Percentiles rank a stretch among this genome's conserved stretches.
Conservation (phyloP, 164 flowering plant genomes). For the Platanus orientalis region DNA sequence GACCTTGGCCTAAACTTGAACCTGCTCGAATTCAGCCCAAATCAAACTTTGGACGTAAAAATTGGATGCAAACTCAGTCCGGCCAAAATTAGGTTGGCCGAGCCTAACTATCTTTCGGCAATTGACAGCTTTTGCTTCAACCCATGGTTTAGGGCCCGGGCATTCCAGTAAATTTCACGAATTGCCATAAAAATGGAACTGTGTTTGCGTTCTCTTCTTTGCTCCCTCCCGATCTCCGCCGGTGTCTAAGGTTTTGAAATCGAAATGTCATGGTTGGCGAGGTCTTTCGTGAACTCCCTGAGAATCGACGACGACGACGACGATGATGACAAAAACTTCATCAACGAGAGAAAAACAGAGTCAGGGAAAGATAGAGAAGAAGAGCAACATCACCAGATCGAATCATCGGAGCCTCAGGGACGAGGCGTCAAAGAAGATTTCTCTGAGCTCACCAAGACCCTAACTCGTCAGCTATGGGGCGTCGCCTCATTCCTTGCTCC, state of each 20-base stretch:
- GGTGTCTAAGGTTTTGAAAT: not conserved
- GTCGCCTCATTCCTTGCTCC: slow-evolving; percentile 94
- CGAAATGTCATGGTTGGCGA: slow-evolving; percentile 74
- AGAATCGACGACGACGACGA: slow-evolving; percentile 38
- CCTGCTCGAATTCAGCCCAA: too few species aligned
- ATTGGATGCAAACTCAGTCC: too few species aligned
- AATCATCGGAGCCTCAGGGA: slow-evolving; percentile 18
- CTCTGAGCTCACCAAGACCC: slow-evolving; percentile 63
- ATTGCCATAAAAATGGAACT: too few species aligned
- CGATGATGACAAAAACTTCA: slow-evolving; percentile 23
- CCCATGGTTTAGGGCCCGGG: too few species aligned
- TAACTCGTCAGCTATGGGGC: slow-evolving; percentile 84
- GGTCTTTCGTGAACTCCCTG: slow-evolving; percentile 71
- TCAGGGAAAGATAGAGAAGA: not conserved
- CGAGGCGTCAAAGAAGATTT: slow-evolving; percentile 91
- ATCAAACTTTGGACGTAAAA: too few species aligned
- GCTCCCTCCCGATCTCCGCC: not conserved
- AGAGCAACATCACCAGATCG: slow-evolving; percentile 5
- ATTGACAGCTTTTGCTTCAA: too few species aligned
- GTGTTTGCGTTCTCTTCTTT: too few species aligned
- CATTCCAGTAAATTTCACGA: too few species aligned
- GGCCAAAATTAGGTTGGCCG: too few species aligned
- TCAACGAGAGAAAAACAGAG: not conserved
- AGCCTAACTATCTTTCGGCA: too few species aligned
- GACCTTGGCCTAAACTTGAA: too few species aligned